Evolutionary conservation across 768 basidiomycete species (phyloP).

Genomic region (Kondoa subrosea): DNA sequence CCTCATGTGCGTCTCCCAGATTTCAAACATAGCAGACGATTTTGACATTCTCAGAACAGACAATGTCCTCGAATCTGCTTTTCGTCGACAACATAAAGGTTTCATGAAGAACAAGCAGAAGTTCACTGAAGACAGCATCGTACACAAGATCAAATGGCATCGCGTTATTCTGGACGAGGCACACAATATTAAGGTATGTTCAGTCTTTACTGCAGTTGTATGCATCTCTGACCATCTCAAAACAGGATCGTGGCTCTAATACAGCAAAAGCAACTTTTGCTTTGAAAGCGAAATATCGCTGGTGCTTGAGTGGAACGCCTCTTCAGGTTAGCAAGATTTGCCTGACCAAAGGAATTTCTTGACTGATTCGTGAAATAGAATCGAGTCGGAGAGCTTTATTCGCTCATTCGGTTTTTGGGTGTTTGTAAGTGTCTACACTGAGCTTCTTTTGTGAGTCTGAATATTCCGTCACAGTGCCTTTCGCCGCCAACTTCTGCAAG

Average conservation of each 20-base stretch:
- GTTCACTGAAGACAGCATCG: constrained; percentile 68
- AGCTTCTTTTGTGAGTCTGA: not conserved
- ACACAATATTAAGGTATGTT: constrained; percentile 18
- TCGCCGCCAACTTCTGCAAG: constrained; percentile 87
- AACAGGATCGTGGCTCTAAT: constrained; percentile 68
- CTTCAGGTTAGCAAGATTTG: constrained; percentile 58
- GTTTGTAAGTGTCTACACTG: constrained; percentile 44
- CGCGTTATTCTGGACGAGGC: constrained; percentile 29
- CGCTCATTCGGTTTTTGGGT: constrained; percentile 55
- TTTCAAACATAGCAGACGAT: not conserved
- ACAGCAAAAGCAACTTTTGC: constrained; percentile 96
- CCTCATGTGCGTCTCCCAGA: constrained; percentile 41
- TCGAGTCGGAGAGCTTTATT: constrained; percentile 96
- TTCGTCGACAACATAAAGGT: constrained; percentile 79
- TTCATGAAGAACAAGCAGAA: constrained; percentile 72
- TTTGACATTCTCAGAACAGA: constrained; percentile 39
- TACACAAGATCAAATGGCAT: constrained; percentile 68
- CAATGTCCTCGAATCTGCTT: constrained; percentile 74
- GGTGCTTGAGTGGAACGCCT: constrained; percentile 90
- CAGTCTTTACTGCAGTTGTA: constrained; percentile 27
- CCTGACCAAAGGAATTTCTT: not conserved
- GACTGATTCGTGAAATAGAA: constrained; percentile 9
- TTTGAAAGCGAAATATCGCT: constrained; percentile 57
- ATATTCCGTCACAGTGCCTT: constrained; percentile 33
- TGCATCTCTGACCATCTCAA: constrained; percentile 69